Percentiles rank a stretch among this genome's conserved stretches.
Conservation (phyloP, 306 rosid genomes). For the Trichosanthes cucumerina region DNA sequence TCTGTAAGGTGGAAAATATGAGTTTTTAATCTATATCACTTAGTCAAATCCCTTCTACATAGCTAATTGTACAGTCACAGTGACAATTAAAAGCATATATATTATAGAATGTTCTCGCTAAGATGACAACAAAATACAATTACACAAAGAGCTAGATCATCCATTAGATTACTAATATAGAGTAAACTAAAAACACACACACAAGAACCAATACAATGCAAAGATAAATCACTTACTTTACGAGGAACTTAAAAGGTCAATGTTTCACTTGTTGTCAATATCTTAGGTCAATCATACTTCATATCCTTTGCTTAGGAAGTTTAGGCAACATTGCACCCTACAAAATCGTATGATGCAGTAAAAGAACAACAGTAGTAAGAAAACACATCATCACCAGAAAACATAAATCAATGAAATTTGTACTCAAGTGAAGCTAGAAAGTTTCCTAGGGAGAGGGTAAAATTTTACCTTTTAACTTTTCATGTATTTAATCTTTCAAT, state of each 20-base stretch:
- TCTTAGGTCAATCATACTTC: conserved; percentile 35
- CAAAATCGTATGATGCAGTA: conserved; percentile 18
- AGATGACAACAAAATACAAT: too few species aligned
- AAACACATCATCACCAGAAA: neutral
- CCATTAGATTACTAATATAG: neutral
- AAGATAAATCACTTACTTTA: neutral
- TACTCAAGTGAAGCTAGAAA: too few species aligned
- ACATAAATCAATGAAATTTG: neutral
- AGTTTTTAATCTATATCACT: too few species aligned
- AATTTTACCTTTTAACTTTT: neutral
- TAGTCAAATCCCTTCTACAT: too few species aligned
- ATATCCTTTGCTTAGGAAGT: conserved; percentile 76
- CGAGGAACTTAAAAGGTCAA: neutral
- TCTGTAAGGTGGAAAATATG: too few species aligned
- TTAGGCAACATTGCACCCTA: conserved; percentile 81
- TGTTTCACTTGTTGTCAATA: neutral
- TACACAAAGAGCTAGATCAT: too few species aligned
- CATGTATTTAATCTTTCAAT: neutral
- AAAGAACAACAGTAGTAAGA: neutral
- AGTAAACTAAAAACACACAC: neutral
- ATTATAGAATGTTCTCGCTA: too few species aligned
- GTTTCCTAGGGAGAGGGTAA: neutral
- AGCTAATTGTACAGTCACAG: too few species aligned
- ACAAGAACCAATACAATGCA: neutral
- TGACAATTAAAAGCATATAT: too few species aligned